Base-by-base conservation (phyloP, 345 rosid species). In the Geranium brycei region DNA sequence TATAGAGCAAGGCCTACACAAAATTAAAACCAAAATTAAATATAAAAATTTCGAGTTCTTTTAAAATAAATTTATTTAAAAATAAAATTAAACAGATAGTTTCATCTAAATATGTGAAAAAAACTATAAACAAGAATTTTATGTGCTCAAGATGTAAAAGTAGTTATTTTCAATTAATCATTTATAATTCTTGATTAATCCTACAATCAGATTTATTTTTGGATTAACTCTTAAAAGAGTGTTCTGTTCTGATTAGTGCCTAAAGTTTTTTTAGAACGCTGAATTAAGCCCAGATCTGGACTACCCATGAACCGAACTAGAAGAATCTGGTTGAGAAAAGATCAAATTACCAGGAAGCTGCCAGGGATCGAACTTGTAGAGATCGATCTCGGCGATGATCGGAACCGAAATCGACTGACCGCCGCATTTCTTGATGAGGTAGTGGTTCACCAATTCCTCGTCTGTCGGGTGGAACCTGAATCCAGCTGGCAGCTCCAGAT, bases 391-490 rank as follows among this genome's bases (percentile, higher is more conserved):
- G 0, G 95, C 92, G 17, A 89, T 78, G 53, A 89, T 82, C 1
- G 98, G 88, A 70, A 77, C 95, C 16, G 74, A 14, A 60, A 89
- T 80, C 10, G 81, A 74, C 32, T 75, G 80, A 0, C 81, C 77
- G 1, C 79, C 80, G 30, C 96, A 89, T 78, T 83, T 92, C 76
- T 85, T 76, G 32, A 84, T 66, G 62, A 92, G 73, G 63, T 92
- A 92, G 61, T 81, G 87, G 69, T 76, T 84, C 61, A 92, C 96
- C 31, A 92, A 69, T 75, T 92, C 98, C 12, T 87, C 95, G 61
- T 92, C 98, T 3, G 98, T 92, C 1, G 98, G 98, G 59, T 92
- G 96, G 62, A 92, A 92, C 80, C 98, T 79, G 79, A 92, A 89
- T 35, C 98, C 98, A 0, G 96, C 75, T 51, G 98, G 98, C 51